phyloP scores from a whole-genome alignment of 129 eudicot species.

The Lactuca sativa region DNA sequence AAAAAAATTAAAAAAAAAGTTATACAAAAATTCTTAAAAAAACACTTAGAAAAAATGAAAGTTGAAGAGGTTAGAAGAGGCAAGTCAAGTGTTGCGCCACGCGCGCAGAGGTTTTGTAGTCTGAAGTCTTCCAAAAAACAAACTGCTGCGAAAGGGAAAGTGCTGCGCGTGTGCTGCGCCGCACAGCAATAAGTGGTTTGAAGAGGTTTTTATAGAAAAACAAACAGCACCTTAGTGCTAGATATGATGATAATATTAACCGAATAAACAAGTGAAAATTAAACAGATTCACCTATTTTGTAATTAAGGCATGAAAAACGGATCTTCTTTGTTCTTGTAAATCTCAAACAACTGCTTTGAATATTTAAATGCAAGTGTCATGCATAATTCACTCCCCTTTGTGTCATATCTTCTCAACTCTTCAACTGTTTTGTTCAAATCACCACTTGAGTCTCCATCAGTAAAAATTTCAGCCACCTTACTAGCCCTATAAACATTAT shows the following conservation, averaged over 20 bases:
- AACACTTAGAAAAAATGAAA: too few species aligned
- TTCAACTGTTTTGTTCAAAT: conserved; percentile 55
- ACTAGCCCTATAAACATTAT: conserved; percentile 45
- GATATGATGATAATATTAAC: background rate
- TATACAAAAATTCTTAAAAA: too few species aligned
- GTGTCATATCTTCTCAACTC: conserved; percentile 41
- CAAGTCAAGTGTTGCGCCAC: too few species aligned
- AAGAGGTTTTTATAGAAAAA: too few species aligned
- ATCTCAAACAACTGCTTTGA: conserved; percentile 71
- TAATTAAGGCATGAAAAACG: conserved; percentile 43
- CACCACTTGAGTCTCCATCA: conserved; percentile 51
- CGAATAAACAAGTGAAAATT: background rate
- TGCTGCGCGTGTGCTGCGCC: too few species aligned
- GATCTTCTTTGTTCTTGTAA: conserved; percentile 66
- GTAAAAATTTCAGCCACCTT: conserved; percentile 60
- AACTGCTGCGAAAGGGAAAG: too few species aligned
- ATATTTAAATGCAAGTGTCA: conserved; percentile 53
- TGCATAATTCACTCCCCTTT: conserved; percentile 47
- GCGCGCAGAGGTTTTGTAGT: too few species aligned
- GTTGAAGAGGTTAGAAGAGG: too few species aligned
- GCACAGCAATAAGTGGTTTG: too few species aligned
- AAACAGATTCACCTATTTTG: background rate
- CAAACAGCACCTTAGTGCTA: too few species aligned
- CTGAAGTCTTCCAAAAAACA: too few species aligned
- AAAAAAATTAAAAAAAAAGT: too few species aligned